Evolutionary conservation across 495 filamentous ascomycete genomes (phyloP).

Genomic region (Aspergillus mulundensis): DNA sequence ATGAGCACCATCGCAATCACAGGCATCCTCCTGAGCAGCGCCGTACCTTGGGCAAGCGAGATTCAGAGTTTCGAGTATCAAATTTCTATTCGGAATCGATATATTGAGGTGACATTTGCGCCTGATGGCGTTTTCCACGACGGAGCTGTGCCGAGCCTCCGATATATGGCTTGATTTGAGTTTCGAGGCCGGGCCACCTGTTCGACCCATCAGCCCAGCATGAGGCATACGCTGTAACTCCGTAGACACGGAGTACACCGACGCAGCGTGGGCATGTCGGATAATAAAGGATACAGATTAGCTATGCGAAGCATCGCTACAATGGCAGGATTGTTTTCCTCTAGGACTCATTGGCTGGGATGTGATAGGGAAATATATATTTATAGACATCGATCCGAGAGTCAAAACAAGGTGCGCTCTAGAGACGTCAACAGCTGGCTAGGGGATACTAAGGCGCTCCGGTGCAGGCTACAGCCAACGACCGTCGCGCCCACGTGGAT

Average conservation of each 20-base stretch:
- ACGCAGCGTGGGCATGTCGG: neutral
- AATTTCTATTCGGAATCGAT: neutral
- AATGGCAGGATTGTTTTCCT: no score
- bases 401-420: constrained; percentile 7
- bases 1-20: neutral
- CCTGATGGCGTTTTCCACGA: neutral
- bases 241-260: neutral
- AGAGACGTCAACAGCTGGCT: constrained; percentile 9
- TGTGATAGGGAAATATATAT: neutral
- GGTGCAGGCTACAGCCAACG: constrained; percentile 9
- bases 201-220: neutral
- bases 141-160: neutral
- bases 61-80: neutral
- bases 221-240: neutral
- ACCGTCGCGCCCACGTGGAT: constrained; percentile 20
- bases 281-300: neutral
- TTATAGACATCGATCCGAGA: neutral
- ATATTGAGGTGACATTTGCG: neutral
- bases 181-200: neutral
- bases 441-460: constrained; percentile 7
- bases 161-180: neutral
- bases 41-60: neutral
- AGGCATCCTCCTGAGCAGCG: neutral
- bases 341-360: neutral
- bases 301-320: neutral